These are phyloP conservation scores for Botryotinia narcissicola DNA, from an alignment of 2,329 filamentous ascomycete species.

Conservation along the genomic window DNA sequence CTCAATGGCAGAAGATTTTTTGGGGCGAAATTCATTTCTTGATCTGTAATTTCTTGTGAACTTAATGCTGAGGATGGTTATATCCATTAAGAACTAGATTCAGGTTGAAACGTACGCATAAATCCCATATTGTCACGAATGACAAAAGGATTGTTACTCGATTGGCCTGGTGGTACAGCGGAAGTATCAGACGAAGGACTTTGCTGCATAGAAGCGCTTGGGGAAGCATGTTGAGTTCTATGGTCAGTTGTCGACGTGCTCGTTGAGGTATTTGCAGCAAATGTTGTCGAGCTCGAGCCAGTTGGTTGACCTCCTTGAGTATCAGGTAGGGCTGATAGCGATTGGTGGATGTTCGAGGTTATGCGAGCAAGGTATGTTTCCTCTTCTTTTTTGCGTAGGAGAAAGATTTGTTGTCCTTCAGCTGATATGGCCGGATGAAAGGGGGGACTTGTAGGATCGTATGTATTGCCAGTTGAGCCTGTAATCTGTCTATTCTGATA, in stretches of 20 bases:
- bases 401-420: not conserved
- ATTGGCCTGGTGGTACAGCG: not conserved
- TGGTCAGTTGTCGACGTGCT: not conserved
- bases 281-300: not conserved
- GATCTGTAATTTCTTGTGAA: not conserved
- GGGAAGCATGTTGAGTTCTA: not conserved
- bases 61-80: not conserved
- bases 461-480: not conserved
- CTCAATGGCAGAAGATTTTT: not conserved
- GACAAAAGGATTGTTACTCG: not conserved
- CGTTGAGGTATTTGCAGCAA: not conserved
- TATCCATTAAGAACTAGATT: not conserved
- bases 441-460: not conserved
- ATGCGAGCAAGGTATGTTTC: not conserved
- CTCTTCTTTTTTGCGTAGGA: not conserved
- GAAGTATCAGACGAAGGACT: not conserved
- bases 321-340: not conserved
- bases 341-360: not conserved
- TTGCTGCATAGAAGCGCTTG: not conserved
- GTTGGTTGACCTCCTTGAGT: not conserved
- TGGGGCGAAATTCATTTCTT: not conserved
- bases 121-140: conserved; percentile 1
- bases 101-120: not conserved
- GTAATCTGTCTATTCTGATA: not conserved
- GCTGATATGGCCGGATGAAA: not conserved